A percentile compares a stretch with the other conserved stretches of the same genome.
These are phyloP conservation scores for Phytophthora boehmeriae DNA, from an alignment of 352 stramenopile species.

Conservation along the genomic window DNA sequence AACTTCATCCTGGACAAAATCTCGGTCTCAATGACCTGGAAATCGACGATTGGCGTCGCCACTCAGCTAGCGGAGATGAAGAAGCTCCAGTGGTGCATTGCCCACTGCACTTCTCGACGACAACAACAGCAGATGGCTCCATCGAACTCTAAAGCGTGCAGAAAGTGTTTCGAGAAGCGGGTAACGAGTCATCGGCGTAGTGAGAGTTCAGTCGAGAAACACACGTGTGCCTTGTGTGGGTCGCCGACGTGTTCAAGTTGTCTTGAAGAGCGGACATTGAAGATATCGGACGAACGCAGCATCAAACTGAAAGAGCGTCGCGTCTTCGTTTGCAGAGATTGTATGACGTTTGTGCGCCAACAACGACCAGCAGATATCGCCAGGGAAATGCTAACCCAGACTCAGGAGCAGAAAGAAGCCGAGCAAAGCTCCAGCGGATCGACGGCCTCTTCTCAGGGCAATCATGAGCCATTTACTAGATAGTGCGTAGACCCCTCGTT, in stretches of 20 bases:
- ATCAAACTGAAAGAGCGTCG: not conserved
- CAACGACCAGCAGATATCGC: no score
- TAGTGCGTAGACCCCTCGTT: no score
- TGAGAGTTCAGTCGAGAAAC: slow-evolving; percentile 6
- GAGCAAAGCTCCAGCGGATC: no score
- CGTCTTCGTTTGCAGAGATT: slow-evolving; percentile 14
- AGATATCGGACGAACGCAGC: slow-evolving; percentile 7
- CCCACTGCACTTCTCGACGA: no score
- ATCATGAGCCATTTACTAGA: no score
- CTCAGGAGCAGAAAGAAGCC: no score
- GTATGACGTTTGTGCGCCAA: not conserved
- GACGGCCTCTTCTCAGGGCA: no score
- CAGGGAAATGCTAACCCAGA: no score
- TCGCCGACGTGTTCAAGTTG: slow-evolving; percentile 9
- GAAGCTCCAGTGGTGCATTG: slow-evolving; percentile 28
- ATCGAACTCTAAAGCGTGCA: no score
- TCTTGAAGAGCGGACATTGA: slow-evolving; percentile 18
- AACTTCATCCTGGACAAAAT: slow-evolving; percentile 14
- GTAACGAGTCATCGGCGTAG: no score
- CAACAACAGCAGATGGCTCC: slow-evolving; percentile 1
- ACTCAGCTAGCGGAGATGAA: slow-evolving; percentile 19
- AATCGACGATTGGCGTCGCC: slow-evolving; percentile 13
- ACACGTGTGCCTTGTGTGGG: slow-evolving; percentile 8
- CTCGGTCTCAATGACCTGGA: slow-evolving; percentile 20
- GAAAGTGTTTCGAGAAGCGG: no score